phyloP scores from a whole-genome alignment of 805 yeast genomes.

The Teunomyces funiuensis region DNA sequence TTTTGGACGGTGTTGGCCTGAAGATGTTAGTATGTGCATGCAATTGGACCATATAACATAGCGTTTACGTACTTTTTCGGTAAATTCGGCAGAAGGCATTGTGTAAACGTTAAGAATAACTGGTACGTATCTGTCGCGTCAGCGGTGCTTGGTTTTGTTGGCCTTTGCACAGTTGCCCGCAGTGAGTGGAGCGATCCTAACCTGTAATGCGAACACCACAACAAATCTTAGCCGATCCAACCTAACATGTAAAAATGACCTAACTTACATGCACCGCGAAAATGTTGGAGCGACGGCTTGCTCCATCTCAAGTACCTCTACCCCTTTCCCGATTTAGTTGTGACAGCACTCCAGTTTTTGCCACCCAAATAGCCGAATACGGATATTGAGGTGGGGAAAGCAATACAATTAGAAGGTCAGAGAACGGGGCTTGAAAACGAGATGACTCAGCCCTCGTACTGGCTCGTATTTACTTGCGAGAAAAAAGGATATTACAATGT shows the following conservation, averaged over 20 bases:
- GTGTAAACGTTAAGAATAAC: not conserved
- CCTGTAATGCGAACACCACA: not conserved
- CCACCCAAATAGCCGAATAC: too few relatives aligned
- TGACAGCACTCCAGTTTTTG: too few relatives aligned
- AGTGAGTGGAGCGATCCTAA: not conserved
- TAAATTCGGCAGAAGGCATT: constrained; percentile 30
- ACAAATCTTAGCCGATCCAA: not conserved
- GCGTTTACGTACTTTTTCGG: constrained; percentile 25
- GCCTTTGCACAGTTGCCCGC: not conserved
- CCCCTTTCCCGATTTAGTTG: too few relatives aligned
- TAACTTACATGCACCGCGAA: too few relatives aligned
- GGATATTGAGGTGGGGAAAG: too few relatives aligned
- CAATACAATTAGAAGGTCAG: too few relatives aligned
- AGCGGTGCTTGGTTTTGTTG: not conserved
- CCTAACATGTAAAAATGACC: not conserved
- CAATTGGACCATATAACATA: not conserved
- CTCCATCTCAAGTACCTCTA: too few relatives aligned
- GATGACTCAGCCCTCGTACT: too few relatives aligned
- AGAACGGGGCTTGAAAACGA: too few relatives aligned
- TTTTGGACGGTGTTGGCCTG: constrained; percentile 80
- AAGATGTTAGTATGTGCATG: constrained; percentile 8
- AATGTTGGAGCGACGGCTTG: too few relatives aligned
- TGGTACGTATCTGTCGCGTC: not conserved
- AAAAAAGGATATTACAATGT: too few relatives aligned
- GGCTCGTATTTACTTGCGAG: too few relatives aligned